Percentiles rank a stretch among this genome's conserved stretches.
phyloP scores from a whole-genome alignment of 768 basidiomycete genomes.

The Piloderma croceum region DNA sequence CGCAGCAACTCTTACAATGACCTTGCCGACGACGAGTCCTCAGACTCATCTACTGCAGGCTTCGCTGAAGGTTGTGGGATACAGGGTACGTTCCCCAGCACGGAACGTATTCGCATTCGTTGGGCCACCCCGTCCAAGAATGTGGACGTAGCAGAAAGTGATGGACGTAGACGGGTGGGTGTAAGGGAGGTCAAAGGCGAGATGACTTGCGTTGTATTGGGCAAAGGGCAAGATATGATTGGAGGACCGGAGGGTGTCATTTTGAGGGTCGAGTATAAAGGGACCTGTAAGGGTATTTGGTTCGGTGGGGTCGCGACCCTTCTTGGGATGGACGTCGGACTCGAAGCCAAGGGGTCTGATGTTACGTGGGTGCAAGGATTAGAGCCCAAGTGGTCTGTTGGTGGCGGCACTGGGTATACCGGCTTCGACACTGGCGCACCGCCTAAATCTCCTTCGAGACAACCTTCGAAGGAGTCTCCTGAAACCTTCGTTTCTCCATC shows the following conservation, averaged over 20 bases:
- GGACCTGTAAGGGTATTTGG: constrained; percentile 71
- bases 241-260: constrained; percentile 47
- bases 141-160: constrained; percentile 38
- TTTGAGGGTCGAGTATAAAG: constrained; percentile 66
- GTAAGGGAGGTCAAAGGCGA: constrained; percentile 64
- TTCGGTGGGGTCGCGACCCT: constrained; percentile 79
- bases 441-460: constrained; percentile 33
- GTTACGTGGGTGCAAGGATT: constrained; percentile 57
- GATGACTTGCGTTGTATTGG: constrained; percentile 56
- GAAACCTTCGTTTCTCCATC: constrained; percentile 18
- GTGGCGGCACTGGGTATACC: constrained; percentile 62
- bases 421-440: constrained; percentile 58
- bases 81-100: constrained; percentile 74
- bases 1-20: constrained; percentile 59
- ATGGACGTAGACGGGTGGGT: constrained; percentile 63
- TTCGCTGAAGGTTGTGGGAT: constrained; percentile 59
- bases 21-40: constrained; percentile 79
- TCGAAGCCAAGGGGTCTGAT: constrained; percentile 65
- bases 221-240: constrained; percentile 37
- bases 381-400: constrained; percentile 52
- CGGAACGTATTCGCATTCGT: constrained; percentile 68
- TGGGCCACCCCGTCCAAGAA: constrained; percentile 66
- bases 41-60: constrained; percentile 54
- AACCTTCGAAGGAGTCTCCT: constrained; percentile 46
- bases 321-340: constrained; percentile 68